Evolutionary conservation across 2,329 filamentous ascomycete genomes (phyloP).

Genomic region (Epichloe uncinata): DNA sequence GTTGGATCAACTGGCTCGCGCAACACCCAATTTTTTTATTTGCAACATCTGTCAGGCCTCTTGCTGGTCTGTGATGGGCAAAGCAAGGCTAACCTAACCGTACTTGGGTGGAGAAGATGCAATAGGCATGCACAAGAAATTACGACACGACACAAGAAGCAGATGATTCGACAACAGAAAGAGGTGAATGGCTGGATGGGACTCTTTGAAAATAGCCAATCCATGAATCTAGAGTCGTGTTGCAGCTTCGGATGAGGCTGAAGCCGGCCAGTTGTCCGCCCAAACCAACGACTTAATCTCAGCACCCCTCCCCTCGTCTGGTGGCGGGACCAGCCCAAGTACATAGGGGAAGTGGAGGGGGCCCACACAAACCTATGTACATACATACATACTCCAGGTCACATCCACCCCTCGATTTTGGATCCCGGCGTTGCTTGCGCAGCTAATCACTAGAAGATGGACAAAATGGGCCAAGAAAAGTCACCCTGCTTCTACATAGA

Average conservation of each 20-base stretch:
- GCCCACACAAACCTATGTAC: too few species aligned
- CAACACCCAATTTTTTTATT: not conserved
- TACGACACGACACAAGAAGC: not conserved
- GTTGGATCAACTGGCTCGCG: too few species aligned
- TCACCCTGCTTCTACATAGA: too few species aligned
- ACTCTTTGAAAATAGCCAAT: not conserved
- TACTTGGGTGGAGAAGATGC: not conserved
- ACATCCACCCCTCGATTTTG: too few species aligned
- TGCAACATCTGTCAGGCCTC: not conserved
- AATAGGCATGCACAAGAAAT: not conserved
- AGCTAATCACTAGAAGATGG: too few species aligned
- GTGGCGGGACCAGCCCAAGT: too few species aligned
- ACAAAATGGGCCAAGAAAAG: too few species aligned
- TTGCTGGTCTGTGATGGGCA: not conserved
- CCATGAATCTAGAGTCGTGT: constrained; percentile 1
- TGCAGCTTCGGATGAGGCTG: constrained; percentile 3
- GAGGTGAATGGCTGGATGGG: not conserved
- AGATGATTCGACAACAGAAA: not conserved
- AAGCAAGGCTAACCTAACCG: not conserved
- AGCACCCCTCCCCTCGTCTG: too few species aligned
- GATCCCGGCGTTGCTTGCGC: too few species aligned
- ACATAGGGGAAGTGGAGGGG: too few species aligned
- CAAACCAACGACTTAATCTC: not conserved
- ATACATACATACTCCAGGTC: too few species aligned
- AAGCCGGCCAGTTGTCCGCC: not conserved